Percentiles rank a stretch among this genome's conserved stretches.
phyloP scores from a whole-genome alignment of 331 rosid genomes.

The Arachis monticola region DNA sequence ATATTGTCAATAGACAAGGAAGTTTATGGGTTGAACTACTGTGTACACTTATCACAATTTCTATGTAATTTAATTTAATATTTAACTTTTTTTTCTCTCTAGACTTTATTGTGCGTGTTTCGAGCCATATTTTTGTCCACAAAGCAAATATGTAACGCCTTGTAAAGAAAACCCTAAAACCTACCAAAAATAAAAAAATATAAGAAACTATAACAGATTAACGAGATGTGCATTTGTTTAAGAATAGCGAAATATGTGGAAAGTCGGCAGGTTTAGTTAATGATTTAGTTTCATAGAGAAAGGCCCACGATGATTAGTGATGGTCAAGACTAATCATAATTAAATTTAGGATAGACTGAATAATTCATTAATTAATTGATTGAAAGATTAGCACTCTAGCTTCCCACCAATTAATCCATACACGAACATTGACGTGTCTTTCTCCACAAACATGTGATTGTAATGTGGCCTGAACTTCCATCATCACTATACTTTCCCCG shows the following conservation, averaged over 20 bases:
- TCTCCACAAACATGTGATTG: constrained; percentile 14
- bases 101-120: not conserved
- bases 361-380: not conserved
- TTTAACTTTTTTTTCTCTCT: not conserved
- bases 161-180: constrained; percentile 11
- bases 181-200: too few species aligned
- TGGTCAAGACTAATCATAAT: constrained; percentile 30
- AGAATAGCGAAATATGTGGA: not conserved
- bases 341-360: not conserved
- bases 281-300: not conserved
- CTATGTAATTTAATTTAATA: not conserved
- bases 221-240: not conserved
- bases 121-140: not conserved
- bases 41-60: constrained; percentile 6
- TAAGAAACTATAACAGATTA: constrained; percentile 4
- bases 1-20: constrained; percentile 8
- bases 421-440: constrained; percentile 30
- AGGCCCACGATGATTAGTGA: not conserved
- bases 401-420: constrained; percentile 25
- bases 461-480: not conserved
- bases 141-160: constrained; percentile 7
- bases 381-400: constrained; percentile 4
- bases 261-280: constrained; percentile 43
- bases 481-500: not conserved
- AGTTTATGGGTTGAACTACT: constrained; percentile 40